Percentiles rank a stretch among this genome's conserved stretches.
Evolutionary conservation across 495 filamentous ascomycete genomes (phyloP).

Genomic region (Penicillium flavigenum): DNA sequence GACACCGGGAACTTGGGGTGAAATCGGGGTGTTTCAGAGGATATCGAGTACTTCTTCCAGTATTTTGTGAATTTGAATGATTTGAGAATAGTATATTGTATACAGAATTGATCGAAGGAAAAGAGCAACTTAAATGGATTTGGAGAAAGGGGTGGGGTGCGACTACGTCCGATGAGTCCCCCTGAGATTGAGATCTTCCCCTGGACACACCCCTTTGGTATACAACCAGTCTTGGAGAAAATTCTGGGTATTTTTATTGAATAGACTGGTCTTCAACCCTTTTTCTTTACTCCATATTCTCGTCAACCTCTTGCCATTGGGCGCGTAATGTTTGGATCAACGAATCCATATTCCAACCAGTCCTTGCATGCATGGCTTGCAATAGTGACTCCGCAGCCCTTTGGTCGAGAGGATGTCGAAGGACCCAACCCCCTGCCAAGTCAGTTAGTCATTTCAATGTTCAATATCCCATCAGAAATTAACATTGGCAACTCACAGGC

Average conservation of each 20-base stretch:
- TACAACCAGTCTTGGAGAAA: neutral
- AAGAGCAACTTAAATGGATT: neutral
- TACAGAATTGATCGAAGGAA: neutral
- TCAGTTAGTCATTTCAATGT: neutral
- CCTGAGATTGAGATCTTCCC: conserved; percentile 1
- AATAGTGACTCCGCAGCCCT: conserved; percentile 27
- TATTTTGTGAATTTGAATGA: too few relatives aligned
- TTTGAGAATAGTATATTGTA: too few relatives aligned
- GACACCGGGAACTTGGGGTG: neutral
- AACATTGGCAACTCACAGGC: conserved; percentile 23
- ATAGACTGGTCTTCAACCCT: neutral
- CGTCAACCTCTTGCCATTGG: conserved; percentile 27
- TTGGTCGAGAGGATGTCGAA: conserved; percentile 30
- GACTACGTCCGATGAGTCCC: neutral
- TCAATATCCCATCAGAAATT: neutral
- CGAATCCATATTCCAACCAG: conserved; percentile 34
- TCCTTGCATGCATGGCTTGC: conserved; percentile 27
- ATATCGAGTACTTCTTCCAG: too few relatives aligned
- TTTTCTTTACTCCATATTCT: neutral
- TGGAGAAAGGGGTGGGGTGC: conserved; percentile 1
- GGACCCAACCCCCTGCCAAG: conserved; percentile 31
- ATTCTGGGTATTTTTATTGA: neutral
- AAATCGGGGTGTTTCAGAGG: too few relatives aligned
- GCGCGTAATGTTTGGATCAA: conserved; percentile 24
- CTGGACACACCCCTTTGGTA: neutral